Evolutionary conservation across 1,139 yeast genomes (phyloP), one percentile per base, ranked within the genome.

Genomic region (Pichia norvegensis): DNA sequence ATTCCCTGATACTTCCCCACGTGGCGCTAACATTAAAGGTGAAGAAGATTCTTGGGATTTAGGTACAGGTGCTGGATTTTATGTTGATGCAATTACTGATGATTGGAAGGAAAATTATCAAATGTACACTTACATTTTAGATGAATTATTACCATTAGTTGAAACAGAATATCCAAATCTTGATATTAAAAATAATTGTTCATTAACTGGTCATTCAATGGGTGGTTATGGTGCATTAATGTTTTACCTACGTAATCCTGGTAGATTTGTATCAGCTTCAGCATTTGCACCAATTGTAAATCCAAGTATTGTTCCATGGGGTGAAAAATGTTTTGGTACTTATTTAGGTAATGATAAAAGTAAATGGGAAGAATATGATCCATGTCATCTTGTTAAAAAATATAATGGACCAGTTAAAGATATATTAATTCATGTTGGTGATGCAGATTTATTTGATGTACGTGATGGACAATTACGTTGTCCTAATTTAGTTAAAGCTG

Each of bases 121-220:
- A 50, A 92, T 92, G 98, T 86, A 83, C 66, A 73, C 84, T 10
- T 92, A 92, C 59, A 76, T 92, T 35, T 82, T 81, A 56, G 64
- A 74, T 40, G 98, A 92, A 62, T 72, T 92, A 51, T 52, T 63
- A 29, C 86, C 83, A 33, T 54, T 57, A 6, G 67, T 85, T 52
- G 65, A 69, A 10, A 51, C 60, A 19, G 68, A 74, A 40, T 84
- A 73, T 56, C 57, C 71, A 4, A 64, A 68, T 33, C 68, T 85
- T 53, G 83, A 85, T 61, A 69, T 78, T 46, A 8, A 38, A 6
- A 61, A 66, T 31, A 81, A 76, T 42, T 73, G 81, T 46, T 76
- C 92, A 25, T 79, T 92, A 53, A 81, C 94, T 11, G 97, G 97
- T 39, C 97, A 92, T 64, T 92, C 98, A 2, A 92, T 92, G 97